These are phyloP conservation scores for Talaromyces sp. DNA, from an alignment of 2,329 filamentous ascomycete species.

Conservation along the genomic window DNA sequence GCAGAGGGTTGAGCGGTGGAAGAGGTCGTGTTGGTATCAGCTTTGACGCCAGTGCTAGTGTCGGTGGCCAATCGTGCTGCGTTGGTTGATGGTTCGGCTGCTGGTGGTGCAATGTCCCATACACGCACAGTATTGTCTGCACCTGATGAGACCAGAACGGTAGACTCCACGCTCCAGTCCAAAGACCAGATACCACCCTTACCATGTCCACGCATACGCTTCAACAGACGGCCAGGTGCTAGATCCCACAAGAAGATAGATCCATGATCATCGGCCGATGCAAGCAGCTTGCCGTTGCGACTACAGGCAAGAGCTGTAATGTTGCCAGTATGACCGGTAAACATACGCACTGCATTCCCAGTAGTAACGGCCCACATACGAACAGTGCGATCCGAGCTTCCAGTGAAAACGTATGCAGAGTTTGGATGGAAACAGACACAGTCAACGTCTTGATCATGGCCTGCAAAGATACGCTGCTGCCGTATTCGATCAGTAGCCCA, in stretches of 20 bases:
- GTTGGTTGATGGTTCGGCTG: conserved; percentile 57
- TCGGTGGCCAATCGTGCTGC: conserved; percentile 53
- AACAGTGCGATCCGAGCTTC: conserved; percentile 86
- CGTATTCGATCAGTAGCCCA: conserved; percentile 94
- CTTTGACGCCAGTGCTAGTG: conserved; percentile 47
- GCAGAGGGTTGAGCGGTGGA: conserved; percentile 43
- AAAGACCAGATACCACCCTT: conserved; percentile 93
- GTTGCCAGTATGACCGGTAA: conserved; percentile 85
- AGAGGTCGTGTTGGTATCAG: conserved; percentile 52
- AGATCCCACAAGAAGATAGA: conserved; percentile 95
- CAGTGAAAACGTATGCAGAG: conserved; percentile 87
- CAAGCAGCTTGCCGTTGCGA: conserved; percentile 84
- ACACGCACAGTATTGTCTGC: conserved; percentile 89
- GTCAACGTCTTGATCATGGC: conserved; percentile 91
- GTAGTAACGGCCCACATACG: conserved; percentile 96
- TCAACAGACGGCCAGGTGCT: conserved; percentile 77
- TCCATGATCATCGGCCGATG: conserved; percentile 81
- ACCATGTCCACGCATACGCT: conserved; percentile 89
- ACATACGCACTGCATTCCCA: conserved; percentile 82
- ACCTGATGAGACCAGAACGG: conserved; percentile 81
- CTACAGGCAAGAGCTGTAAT: conserved; percentile 82
- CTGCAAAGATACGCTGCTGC: conserved; percentile 80
- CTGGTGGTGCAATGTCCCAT: conserved; percentile 80
- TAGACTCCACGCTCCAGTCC: conserved; percentile 90
- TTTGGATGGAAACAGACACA: conserved; percentile 93